A percentile compares a stretch with the other conserved stretches of the same genome.
Evolutionary conservation across 1,284 basidiomycete species (phyloP).

Genomic region (Puccinia horiana): DNA sequence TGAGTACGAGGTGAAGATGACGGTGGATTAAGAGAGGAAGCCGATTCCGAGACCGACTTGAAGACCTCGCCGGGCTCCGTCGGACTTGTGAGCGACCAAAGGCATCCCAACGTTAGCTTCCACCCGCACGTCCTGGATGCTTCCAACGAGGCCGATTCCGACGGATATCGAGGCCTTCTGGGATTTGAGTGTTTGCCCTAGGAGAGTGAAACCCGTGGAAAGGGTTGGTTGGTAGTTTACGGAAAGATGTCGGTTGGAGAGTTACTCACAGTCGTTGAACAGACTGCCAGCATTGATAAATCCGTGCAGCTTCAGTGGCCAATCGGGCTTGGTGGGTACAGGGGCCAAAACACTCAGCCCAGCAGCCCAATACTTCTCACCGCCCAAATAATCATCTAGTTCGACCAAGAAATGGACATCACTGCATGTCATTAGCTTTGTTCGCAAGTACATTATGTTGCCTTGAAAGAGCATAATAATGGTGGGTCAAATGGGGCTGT

Average conservation of each 20-base stretch:
- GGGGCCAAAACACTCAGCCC: slow-evolving; percentile 79
- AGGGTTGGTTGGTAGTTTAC: not conserved
- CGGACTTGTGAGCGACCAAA: slow-evolving; percentile 73
- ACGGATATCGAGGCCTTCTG: slow-evolving; percentile 67
- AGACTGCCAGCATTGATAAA: slow-evolving; percentile 86
- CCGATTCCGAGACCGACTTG: slow-evolving; percentile 91
- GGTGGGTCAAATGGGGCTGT: too few species aligned
- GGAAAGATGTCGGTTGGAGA: not conserved
- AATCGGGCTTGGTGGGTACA: slow-evolving; percentile 74
- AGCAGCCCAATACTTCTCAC: slow-evolving; percentile 80
- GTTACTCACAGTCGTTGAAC: slow-evolving; percentile 66
- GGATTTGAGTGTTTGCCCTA: slow-evolving; percentile 46
- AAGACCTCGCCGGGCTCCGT: slow-evolving; percentile 76
- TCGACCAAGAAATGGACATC: not conserved
- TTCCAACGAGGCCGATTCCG: slow-evolving; percentile 87
- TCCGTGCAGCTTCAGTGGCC: slow-evolving; percentile 83
- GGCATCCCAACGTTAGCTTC: slow-evolving; percentile 93
- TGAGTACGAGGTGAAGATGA: not conserved
- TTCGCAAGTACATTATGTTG: not conserved
- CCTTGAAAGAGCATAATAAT: too few species aligned
- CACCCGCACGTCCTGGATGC: slow-evolving; percentile 77
- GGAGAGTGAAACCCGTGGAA: not conserved
- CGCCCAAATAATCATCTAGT: slow-evolving; percentile 74
- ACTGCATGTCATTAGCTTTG: not conserved
- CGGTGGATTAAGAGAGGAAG: slow-evolving; percentile 61